These are phyloP conservation scores for Clonostachys byssicola DNA, from an alignment of 2,329 filamentous ascomycete species.

Conservation along the genomic window DNA sequence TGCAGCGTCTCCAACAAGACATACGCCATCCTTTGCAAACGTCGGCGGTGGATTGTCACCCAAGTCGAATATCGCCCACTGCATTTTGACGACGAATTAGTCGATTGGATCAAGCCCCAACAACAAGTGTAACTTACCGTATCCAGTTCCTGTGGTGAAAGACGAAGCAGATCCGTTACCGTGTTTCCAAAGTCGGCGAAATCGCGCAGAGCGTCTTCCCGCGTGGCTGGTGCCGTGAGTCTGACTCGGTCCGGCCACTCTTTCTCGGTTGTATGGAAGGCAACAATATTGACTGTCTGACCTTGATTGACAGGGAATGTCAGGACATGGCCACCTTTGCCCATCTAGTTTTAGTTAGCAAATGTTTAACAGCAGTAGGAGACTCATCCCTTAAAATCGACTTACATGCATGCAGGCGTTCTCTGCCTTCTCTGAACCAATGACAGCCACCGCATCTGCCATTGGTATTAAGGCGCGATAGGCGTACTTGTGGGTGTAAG, in stretches of 20 bases:
- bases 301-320: constrained; percentile 55
- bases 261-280: constrained; percentile 25
- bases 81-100: not conserved
- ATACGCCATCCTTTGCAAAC: constrained; percentile 36
- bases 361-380: too few relatives aligned
- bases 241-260: constrained; percentile 17
- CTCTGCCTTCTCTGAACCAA: constrained; percentile 31
- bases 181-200: constrained; percentile 24
- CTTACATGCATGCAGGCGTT: constrained; percentile 19
- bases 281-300: constrained; percentile 50
- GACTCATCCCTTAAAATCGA: not conserved
- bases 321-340: constrained; percentile 48
- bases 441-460: constrained; percentile 40
- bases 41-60: constrained; percentile 33
- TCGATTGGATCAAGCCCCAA: not conserved
- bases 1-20: constrained; percentile 57
- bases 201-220: constrained; percentile 24
- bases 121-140: constrained; percentile 10
- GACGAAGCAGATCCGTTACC: constrained; percentile 18
- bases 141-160: constrained; percentile 19
- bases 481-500: constrained; percentile 52
- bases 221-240: constrained; percentile 13
- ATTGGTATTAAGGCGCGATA: constrained; percentile 46
- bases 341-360: constrained; percentile 17
- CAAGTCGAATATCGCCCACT: constrained; percentile 43